Conservation (phyloP, 495 filamentous ascomycete species). For the Aspergillus ellipticus region DNA sequence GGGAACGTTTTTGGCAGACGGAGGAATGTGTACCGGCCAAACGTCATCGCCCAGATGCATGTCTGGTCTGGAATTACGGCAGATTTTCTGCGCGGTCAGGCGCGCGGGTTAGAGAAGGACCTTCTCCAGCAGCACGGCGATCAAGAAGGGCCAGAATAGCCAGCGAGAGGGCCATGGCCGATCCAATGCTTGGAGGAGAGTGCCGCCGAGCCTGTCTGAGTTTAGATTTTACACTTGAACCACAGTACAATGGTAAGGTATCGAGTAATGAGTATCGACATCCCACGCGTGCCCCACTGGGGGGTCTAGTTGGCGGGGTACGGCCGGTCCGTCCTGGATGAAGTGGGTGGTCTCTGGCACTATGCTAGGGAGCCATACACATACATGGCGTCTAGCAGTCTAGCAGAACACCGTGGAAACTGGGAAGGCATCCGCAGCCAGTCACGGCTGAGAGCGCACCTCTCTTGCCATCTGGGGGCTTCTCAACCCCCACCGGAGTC, state of each 20-base stretch:
- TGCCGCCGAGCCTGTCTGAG: too few relatives aligned
- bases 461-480: not conserved
- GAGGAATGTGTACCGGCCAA: constrained; percentile 10
- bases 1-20: constrained; percentile 2
- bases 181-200: too few relatives aligned
- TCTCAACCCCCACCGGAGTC: constrained; percentile 13
- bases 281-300: constrained; percentile 8
- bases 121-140: not conserved
- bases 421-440: not conserved
- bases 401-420: not conserved
- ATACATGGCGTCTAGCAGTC: too few relatives aligned
- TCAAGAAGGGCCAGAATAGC: not conserved
- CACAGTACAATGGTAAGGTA: too few relatives aligned
- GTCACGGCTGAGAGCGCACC: not conserved
- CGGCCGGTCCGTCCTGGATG: not conserved
- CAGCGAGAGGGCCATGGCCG: too few relatives aligned
- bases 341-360: too few relatives aligned
- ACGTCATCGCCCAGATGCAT: constrained; percentile 2
- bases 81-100: not conserved
- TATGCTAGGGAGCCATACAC: too few relatives aligned
- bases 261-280: too few relatives aligned
- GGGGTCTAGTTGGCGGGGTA: constrained; percentile 11
- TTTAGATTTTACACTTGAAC: too few relatives aligned
- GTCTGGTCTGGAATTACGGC: not conserved
- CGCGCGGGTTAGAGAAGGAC: not conserved